Evolutionary conservation across 331 rosid genomes (phyloP), one percentile per base, ranked within the genome.

Genomic region (Erythrophleum ivorense): DNA sequence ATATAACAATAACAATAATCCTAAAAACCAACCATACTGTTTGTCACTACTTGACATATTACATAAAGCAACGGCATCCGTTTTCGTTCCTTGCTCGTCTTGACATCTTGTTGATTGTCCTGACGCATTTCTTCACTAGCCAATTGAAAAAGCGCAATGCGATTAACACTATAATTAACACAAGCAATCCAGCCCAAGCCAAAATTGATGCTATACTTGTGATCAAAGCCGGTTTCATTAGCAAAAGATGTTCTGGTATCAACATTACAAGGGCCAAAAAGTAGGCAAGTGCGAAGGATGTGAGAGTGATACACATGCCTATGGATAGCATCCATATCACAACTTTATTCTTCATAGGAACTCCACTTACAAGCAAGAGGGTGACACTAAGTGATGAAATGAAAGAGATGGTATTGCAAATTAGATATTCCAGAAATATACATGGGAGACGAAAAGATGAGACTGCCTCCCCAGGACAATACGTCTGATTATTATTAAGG

Each of bases 281-380:
- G 58, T 81, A 84, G 15, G 86, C 36, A 6, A 65, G 19, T 0
- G 41, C 70, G 41, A 79, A 7, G 65, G n/a, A 21, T 1, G 85
- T 9, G 46, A 88, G 33, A 7, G 63, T 52, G 33, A 75, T 0
- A 5, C 78, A 69, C 83, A 85, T 66, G 16, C 72, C 77, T 21
- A 74, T 2, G 2, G 84, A 58, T 29, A 88, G 36, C 2, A 77
- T 0, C 79, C 88, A 62, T 19, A 68, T 68, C 7, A 34, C 0
- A 31, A 57, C 1, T 55, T 66, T 59, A 8, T 82, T 62, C 3
- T 36, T 40, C 2, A 76, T 41, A 62, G 85, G 81, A 31, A 79
- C 24, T n/a, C 86, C 87, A 71, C 88, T 77, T 5, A 82, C 19
- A 19, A 87, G 73, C 60, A 85, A 54, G 66, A 84, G 63, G 7